phyloP scores from a whole-genome alignment of 2,329 filamentous ascomycete species.

The Epichloe sp. region DNA sequence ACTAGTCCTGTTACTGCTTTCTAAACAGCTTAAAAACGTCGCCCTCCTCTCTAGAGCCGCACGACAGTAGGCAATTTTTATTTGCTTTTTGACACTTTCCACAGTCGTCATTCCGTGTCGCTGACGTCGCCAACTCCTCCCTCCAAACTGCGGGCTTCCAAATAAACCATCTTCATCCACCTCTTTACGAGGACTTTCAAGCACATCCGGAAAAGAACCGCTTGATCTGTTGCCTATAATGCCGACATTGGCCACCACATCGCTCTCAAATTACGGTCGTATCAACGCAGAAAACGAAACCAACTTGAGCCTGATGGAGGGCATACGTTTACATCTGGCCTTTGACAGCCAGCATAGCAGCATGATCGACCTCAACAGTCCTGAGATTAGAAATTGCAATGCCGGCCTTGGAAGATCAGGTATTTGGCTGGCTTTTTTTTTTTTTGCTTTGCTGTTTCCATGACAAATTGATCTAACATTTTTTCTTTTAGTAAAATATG shows the following conservation, averaged over 20 bases:
- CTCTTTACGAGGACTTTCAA: background rate
- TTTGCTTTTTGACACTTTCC: background rate
- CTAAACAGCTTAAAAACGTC: too few species aligned
- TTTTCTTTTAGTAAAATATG: background rate
- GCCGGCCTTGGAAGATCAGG: background rate
- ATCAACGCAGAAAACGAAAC: constrained; percentile 24
- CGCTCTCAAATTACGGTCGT: constrained; percentile 18
- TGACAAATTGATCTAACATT: background rate
- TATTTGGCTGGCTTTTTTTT: background rate
- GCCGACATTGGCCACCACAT: constrained; percentile 9
- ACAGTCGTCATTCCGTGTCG: background rate
- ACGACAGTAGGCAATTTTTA: background rate
- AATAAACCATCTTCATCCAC: background rate
- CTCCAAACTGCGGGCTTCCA: background rate
- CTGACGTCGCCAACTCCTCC: background rate
- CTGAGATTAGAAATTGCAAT: background rate
- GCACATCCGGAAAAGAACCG: background rate
- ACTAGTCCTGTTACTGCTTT: too few species aligned
- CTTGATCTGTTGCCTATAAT: constrained; percentile 7
- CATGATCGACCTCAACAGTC: background rate
- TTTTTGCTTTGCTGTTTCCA: background rate
- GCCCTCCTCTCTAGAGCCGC: too few species aligned
- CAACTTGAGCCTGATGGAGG: constrained; percentile 17
- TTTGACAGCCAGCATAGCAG: constrained; percentile 2
- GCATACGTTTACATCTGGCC: constrained; percentile 13